phyloP scores from a whole-genome alignment of 768 basidiomycete genomes.

The Lactarius vividus region DNA sequence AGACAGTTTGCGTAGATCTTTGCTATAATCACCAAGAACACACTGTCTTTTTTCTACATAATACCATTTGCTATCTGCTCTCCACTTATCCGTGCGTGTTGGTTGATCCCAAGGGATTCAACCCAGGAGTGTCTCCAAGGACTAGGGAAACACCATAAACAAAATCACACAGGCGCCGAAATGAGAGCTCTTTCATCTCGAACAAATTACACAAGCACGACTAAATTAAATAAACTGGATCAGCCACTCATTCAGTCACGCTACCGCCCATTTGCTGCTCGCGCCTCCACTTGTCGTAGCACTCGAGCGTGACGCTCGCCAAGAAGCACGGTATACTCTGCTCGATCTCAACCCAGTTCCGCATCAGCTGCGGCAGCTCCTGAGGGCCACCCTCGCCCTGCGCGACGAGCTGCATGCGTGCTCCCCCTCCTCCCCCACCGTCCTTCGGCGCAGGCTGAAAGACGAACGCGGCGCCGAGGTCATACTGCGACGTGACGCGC shows the following conservation, averaged over 20 bases:
- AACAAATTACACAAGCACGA: background rate
- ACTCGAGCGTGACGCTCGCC: slow-evolving; percentile 84
- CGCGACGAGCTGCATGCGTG: slow-evolving; percentile 69
- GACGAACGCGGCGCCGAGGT: slow-evolving; percentile 82
- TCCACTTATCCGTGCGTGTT: background rate
- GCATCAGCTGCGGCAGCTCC: slow-evolving; percentile 71
- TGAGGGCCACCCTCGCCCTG: slow-evolving; percentile 73
- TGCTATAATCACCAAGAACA: background rate
- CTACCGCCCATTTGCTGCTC: slow-evolving; percentile 23
- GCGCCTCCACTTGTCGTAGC: slow-evolving; percentile 73
- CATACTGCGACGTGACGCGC: slow-evolving; percentile 86
- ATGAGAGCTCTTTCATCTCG: background rate
- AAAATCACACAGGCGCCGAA: background rate
- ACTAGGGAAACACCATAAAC: background rate
- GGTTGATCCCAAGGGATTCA: too few relatives aligned
- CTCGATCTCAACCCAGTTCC: slow-evolving; percentile 83
- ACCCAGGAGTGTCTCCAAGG: too few relatives aligned
- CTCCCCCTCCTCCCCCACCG: slow-evolving; percentile 33
- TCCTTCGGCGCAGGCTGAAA: slow-evolving; percentile 59
- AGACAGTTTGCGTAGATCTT: background rate
- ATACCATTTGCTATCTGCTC: background rate
- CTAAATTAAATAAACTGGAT: background rate
- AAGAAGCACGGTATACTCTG: slow-evolving; percentile 88
- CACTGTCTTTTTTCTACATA: background rate
- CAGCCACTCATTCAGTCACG: background rate